Percentiles rank a stretch among this genome's conserved stretches.
Conservation (phyloP, 176 grass and related monocot species). For the Aegilops speltoides region DNA sequence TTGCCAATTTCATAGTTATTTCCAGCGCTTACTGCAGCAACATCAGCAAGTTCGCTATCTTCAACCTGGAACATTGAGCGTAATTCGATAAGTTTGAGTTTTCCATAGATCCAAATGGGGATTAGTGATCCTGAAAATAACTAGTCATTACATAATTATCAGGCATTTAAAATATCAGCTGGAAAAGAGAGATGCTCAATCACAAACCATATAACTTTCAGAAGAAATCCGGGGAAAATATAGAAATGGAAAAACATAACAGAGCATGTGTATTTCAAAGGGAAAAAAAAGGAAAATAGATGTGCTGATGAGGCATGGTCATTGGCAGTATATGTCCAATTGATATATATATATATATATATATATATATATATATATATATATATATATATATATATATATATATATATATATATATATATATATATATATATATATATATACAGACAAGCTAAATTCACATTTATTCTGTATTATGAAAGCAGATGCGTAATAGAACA, state of each 20-base stretch:
- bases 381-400: background rate
- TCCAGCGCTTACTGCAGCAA: conserved; percentile 58
- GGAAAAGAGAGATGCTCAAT: background rate
- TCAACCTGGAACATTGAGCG: conserved; percentile 42
- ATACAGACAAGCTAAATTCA: background rate
- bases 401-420: background rate
- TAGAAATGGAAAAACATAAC: background rate
- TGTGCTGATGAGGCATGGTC: no score
- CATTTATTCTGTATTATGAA: background rate
- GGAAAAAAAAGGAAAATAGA: no score
- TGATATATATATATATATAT: background rate
- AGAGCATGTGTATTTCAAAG: background rate
- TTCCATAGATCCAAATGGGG: background rate
- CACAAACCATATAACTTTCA: background rate
- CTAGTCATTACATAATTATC: background rate
- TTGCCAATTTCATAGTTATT: conserved; percentile 66
- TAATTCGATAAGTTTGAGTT: background rate
- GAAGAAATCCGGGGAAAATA: background rate
- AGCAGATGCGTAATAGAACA: background rate
- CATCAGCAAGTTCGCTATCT: conserved; percentile 62
- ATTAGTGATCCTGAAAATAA: background rate
- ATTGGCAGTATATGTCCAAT: no score
- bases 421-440: background rate
- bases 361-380: background rate
- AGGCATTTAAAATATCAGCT: background rate